Percentiles rank a stretch among this genome's conserved stretches.
These are phyloP conservation scores for Candida parachauliodes DNA, from an alignment of 805 yeast species.

Conservation along the genomic window DNA sequence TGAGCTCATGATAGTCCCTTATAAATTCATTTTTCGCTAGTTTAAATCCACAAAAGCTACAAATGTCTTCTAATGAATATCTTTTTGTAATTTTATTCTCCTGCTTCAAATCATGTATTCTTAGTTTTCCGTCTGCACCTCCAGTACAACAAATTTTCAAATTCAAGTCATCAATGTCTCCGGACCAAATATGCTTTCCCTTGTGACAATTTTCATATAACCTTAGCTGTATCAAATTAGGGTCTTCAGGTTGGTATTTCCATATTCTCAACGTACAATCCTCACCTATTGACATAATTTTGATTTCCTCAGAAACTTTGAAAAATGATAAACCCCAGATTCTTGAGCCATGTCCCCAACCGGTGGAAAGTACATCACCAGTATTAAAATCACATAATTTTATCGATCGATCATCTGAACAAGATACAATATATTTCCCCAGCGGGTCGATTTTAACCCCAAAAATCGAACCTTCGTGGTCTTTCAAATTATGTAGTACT, in stretches of 20 bases:
- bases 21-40: conserved; percentile 51
- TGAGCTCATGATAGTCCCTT: conserved; percentile 55
- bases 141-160: conserved; percentile 67
- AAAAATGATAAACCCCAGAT: conserved; percentile 79
- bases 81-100: conserved; percentile 5
- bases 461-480: conserved; percentile 92
- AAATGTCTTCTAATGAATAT: conserved; percentile 34
- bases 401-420: conserved; percentile 93
- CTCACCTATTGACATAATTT: conserved; percentile 70
- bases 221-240: conserved; percentile 36
- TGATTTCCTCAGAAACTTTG: conserved; percentile 17
- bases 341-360: conserved; percentile 97
- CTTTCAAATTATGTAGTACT: conserved; percentile 53
- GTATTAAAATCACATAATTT: conserved; percentile 62
- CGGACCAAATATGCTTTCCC: conserved; percentile 88
- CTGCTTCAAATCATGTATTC: conserved; percentile 51
- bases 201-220: conserved; percentile 64
- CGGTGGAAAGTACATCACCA: conserved; percentile 64
- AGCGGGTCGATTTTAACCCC: conserved; percentile 61
- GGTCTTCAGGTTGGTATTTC: conserved; percentile 39
- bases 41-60: conserved; percentile 16
- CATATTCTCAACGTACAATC: conserved; percentile 84
- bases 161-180: conserved; percentile 47
- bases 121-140: conserved; percentile 88
- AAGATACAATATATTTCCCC: conserved; percentile 61